phyloP scores from a whole-genome alignment of 2,329 filamentous ascomycete species.

The Stenocarpella maydis region DNA sequence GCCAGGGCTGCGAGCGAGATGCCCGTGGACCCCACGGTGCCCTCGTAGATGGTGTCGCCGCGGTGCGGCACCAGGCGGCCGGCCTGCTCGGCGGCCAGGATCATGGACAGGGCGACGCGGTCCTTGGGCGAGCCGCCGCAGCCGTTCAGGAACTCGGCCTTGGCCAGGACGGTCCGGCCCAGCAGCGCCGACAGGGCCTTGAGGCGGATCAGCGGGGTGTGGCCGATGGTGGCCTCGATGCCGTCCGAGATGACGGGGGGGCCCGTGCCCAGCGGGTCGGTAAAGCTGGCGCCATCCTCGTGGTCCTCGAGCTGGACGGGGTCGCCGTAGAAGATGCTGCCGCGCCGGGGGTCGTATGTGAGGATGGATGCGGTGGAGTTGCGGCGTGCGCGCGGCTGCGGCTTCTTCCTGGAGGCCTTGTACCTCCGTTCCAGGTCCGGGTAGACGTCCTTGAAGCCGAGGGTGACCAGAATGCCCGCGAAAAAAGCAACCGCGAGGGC shows the following conservation, averaged over 20 bases:
- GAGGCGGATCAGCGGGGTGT: conserved; percentile 89
- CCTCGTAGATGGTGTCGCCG: conserved; percentile 96
- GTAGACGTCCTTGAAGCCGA: conserved; percentile 83
- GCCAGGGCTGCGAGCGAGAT: conserved; percentile 93
- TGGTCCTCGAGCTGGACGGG: conserved; percentile 66
- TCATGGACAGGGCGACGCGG: conserved; percentile 90
- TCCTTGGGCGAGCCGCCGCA: conserved; percentile 95
- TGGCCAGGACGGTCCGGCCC: conserved; percentile 88
- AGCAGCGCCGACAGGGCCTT: conserved; percentile 86
- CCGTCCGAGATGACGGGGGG: conserved; percentile 69
- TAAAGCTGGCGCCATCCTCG: conserved; percentile 43
- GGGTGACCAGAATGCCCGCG: conserved; percentile 77
- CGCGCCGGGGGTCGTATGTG: conserved; percentile 42
- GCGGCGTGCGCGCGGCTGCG: conserved; percentile 37
- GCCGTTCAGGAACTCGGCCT: conserved; percentile 96
- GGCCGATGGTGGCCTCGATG: conserved; percentile 90
- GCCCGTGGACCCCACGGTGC: conserved; percentile 94
- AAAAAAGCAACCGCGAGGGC: conserved; percentile 77
- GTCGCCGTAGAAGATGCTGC: conserved; percentile 55
- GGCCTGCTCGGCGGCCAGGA: conserved; percentile 78
- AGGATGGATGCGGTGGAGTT: conserved; percentile 35
- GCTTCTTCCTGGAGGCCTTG: conserved; percentile 48
- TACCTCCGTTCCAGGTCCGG: conserved; percentile 75
- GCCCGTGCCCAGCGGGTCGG: conserved; percentile 36
- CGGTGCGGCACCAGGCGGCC: conserved; percentile 80